Percentiles rank a stretch among this genome's conserved stretches.
These are phyloP conservation scores for Petunia hybrid DNA, from an alignment of 305 asterid genomes.

Conservation along the genomic window DNA sequence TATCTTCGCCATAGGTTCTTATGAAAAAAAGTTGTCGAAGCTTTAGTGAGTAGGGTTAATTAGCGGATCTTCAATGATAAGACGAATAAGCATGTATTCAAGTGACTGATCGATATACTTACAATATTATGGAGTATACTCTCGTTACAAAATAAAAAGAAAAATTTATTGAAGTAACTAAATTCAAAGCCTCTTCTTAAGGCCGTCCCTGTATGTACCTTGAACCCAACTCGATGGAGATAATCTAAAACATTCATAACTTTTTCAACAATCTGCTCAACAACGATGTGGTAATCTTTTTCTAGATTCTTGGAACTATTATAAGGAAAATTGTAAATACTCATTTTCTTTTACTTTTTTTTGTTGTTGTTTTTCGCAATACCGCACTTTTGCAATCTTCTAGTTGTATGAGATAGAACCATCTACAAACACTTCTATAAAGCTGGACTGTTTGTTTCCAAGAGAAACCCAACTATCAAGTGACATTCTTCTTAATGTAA, in stretches of 20 bases:
- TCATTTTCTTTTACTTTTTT: not conserved
- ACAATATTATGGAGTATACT: too few species aligned
- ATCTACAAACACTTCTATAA: not conserved
- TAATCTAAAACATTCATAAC: slow-evolving; percentile 44
- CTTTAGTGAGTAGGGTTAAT: too few species aligned
- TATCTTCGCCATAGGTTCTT: too few species aligned
- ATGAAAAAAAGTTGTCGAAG: too few species aligned
- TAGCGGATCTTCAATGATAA: too few species aligned
- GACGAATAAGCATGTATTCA: too few species aligned
- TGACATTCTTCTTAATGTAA: not conserved
- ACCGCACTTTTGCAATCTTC: not conserved
- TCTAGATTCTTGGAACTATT: not conserved
- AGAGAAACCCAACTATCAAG: not conserved
- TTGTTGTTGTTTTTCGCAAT: not conserved
- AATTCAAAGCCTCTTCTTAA: too few species aligned
- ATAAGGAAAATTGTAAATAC: slow-evolving; percentile 2
- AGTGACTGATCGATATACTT: too few species aligned
- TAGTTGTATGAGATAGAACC: not conserved
- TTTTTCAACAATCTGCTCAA: not conserved
- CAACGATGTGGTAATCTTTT: not conserved
- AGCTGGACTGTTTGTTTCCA: not conserved
- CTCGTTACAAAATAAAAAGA: too few species aligned
- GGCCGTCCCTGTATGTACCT: slow-evolving; percentile 44
- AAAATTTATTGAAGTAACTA: too few species aligned
- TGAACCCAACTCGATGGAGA: slow-evolving; percentile 82